Percentiles rank a stretch among this genome's conserved stretches.
Evolutionary conservation across 306 rosid species (phyloP).

Genomic region (Begonia loranthoides): DNA sequence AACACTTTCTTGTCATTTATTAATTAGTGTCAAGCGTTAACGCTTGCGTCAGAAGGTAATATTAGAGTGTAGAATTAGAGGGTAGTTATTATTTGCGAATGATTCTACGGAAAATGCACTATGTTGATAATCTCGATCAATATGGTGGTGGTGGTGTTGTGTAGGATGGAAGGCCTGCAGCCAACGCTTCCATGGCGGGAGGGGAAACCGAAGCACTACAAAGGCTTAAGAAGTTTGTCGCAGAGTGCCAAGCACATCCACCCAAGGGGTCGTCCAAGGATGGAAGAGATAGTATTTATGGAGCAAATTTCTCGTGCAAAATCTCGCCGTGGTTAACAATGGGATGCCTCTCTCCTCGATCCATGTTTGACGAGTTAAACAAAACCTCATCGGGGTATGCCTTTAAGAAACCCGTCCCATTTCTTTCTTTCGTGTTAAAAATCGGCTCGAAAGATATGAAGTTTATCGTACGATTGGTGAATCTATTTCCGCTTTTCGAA

Average conservation of each 20-base stretch:
- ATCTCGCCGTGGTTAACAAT: conserved; percentile 92
- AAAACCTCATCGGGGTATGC: conserved; percentile 56
- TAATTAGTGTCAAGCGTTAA: no score
- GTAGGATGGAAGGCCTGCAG: conserved; percentile 60
- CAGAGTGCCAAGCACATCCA: conserved; percentile 73
- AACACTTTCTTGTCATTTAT: no score
- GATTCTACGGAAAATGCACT: no score
- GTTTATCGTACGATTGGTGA: conserved; percentile 14
- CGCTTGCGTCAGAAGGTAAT: no score
- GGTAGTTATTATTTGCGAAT: no score
- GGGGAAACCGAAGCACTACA: conserved; percentile 89
- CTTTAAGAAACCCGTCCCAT: neutral
- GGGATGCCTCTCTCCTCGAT: conserved; percentile 95
- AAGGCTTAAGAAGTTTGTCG: conserved; percentile 69
- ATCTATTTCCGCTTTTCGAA: conserved; percentile 42
- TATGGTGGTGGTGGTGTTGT: neutral
- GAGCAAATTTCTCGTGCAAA: conserved; percentile 94
- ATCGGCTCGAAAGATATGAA: conserved; percentile 1
- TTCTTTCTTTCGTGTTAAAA: conserved; percentile 6
- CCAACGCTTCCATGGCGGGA: conserved; percentile 57
- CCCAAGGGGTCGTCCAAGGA: conserved; percentile 40
- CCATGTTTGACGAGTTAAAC: conserved; percentile 71
- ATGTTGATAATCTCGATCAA: no score
- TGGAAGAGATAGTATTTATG: conserved; percentile 56
- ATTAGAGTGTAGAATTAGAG: no score